Base-by-base conservation (phyloP, 139 green algal species). In the Tetratostichococcus sp. region DNA sequence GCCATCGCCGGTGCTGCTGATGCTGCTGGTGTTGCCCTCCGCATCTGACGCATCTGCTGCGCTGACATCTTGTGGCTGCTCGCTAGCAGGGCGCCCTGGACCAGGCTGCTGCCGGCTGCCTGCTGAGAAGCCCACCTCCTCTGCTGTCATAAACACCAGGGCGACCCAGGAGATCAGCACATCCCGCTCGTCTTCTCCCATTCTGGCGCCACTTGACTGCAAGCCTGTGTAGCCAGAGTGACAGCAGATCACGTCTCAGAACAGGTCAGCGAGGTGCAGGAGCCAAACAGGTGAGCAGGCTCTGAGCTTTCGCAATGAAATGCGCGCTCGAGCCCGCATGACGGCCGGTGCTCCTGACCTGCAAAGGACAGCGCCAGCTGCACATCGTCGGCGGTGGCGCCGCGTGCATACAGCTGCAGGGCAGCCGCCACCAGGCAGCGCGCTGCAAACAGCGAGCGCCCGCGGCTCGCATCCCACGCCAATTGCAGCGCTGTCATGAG, bases 111-210 rank as follows among this genome's bases (percentile, higher is more conserved):
- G 39, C 8, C 50, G 50, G 50, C 50, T 26, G 50, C 50, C 50
- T n/a, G 50, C 50, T 25, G 50, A 17, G 50, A 8, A 26, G 4
- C 81, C 88, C 30, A 92, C 73, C 31, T 84, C 77, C 59, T 87
- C 32, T 22, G 90, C 71, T 0, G 89, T 87, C 30, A 93, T 77
- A 65, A 91, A 83, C 3, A 92, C 74, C 0, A 93, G 57, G 1
- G 88, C 76, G 21, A 81, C 77, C 82, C 84, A 93, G 5, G 84
- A 86, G 8, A 87, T 65, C 30, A 93, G 74, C 4, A 91, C 43
- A 30, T 91, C 86, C 70, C 83, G 57, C 17, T 85, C 77, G 69
- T 80, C 66, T 0, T 69, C 35, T 23, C 31, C 50, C 59, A 85
- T 22, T 75, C 75, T 65, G 65, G 28, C 28, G 26, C 72, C 71